Evolutionary conservation across 371 early-diverging fungal genomes (phyloP).

Genomic region (Nematocida minor): DNA sequence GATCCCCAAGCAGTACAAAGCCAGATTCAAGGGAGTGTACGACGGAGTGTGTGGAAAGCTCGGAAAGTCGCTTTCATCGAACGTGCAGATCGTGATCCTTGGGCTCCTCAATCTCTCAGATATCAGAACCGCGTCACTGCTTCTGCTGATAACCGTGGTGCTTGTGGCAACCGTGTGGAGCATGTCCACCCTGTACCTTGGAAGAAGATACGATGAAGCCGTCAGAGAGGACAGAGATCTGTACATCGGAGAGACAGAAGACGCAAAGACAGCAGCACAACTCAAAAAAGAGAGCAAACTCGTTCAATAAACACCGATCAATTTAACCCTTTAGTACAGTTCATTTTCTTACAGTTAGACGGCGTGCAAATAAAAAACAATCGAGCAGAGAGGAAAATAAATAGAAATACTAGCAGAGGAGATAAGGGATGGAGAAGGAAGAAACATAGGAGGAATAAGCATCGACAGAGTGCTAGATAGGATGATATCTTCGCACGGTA

Average conservation of each 20-base stretch:
- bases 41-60: conserved; percentile 65
- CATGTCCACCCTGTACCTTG: conserved; percentile 58
- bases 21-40: conserved; percentile 65
- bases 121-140: conserved; percentile 51
- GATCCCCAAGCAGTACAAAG: conserved; percentile 60
- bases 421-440: too few species aligned
- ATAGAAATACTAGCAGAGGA: not conserved
- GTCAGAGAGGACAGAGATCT: conserved; percentile 54
- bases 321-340: too few species aligned
- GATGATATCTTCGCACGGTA: too few species aligned
- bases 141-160: conserved; percentile 28
- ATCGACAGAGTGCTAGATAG: too few species aligned
- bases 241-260: conserved; percentile 47
- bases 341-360: too few species aligned
- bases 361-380: not conserved
- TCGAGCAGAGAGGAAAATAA: not conserved
- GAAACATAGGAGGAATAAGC: too few species aligned
- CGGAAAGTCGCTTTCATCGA: conserved; percentile 62
- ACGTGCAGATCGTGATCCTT: conserved; percentile 54
- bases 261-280: not conserved
- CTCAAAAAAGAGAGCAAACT: not conserved
- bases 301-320: not conserved
- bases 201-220: conserved; percentile 54
- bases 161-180: conserved; percentile 59
- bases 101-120: conserved; percentile 53